Evolutionary conservation across 495 filamentous ascomycete species (phyloP).

Genomic region (Penicillium pulvis): DNA sequence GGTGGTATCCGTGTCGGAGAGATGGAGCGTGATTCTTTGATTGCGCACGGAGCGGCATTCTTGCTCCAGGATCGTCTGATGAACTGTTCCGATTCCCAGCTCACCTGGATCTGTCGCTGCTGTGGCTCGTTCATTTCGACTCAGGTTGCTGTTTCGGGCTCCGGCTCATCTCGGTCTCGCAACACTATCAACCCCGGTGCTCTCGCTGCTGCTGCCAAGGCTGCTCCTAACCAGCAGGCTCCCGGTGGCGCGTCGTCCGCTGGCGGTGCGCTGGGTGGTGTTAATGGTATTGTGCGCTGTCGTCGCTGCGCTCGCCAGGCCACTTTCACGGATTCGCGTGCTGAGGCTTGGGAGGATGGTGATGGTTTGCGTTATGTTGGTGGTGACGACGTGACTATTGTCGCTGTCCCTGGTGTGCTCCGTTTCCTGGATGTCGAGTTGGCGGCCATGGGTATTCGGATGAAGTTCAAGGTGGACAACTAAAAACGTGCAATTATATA

Average conservation of each 20-base stretch:
- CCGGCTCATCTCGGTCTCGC: constrained; percentile 30
- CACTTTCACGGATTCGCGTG: constrained; percentile 60
- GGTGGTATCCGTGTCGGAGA: constrained; percentile 98
- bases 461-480: constrained; percentile 80
- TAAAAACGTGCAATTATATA: constrained; percentile 12
- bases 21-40: constrained; percentile 94
- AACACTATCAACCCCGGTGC: constrained; percentile 33
- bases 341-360: constrained; percentile 90
- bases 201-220: constrained; percentile 36
- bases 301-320: constrained; percentile 76
- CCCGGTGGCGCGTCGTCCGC: constrained; percentile 17
- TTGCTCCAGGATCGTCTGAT: constrained; percentile 91
- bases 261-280: constrained; percentile 37
- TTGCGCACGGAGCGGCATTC: constrained; percentile 94
- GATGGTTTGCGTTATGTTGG: constrained; percentile 78
- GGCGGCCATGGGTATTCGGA: constrained; percentile 86
- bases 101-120: constrained; percentile 80
- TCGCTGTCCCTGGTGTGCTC: constrained; percentile 89
- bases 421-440: constrained; percentile 94
- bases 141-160: constrained; percentile 63
- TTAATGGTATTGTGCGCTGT: constrained; percentile 76
- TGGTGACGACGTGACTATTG: constrained; percentile 84
- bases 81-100: constrained; percentile 92
- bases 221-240: constrained; percentile 33
- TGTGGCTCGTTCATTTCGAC: constrained; percentile 89